A percentile compares a stretch with the other conserved stretches of the same genome.
These are phyloP conservation scores for Anthoceros angustus DNA, from an alignment of 225 moss, liverwort and hornwort genomes.

Conservation along the genomic window DNA sequence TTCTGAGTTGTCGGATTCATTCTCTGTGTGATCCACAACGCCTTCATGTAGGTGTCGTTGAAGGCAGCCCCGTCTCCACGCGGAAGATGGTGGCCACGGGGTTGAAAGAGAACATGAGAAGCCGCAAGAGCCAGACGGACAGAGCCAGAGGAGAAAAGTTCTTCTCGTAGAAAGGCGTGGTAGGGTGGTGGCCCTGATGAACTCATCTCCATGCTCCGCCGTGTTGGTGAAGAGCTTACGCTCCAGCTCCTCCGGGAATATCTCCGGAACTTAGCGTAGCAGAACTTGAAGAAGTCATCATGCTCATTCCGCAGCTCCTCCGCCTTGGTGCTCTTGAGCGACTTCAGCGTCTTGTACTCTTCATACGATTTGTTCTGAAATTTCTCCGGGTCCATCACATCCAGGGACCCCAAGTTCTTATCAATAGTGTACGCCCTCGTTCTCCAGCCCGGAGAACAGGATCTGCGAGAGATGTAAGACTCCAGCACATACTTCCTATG, in stretches of 20 bases:
- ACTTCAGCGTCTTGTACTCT: background rate
- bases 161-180: conserved; percentile 3
- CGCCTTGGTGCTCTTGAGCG: conserved; percentile 5
- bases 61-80: background rate
- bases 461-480: conserved; percentile 3
- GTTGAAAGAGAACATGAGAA: conserved; percentile 3
- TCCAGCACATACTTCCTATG: background rate
- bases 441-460: conserved; percentile 4
- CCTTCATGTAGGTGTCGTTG: conserved; percentile 4
- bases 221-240: conserved; percentile 2
- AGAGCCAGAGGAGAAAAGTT: background rate
- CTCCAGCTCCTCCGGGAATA: conserved; percentile 4
- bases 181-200: conserved; percentile 2
- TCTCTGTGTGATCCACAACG: background rate
- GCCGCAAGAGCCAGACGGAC: background rate
- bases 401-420: background rate
- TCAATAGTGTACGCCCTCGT: conserved; percentile 3
- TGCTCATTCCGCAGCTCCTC: conserved; percentile 3
- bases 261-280: conserved; percentile 2
- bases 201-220: background rate
- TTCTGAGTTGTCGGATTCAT: background rate
- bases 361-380: background rate
- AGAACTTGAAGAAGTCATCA: conserved; percentile 3
- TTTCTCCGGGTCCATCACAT: background rate
- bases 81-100: conserved; percentile 5